phyloP scores from a whole-genome alignment of 805 yeast species.

The Wickerhamiella lipophila region DNA sequence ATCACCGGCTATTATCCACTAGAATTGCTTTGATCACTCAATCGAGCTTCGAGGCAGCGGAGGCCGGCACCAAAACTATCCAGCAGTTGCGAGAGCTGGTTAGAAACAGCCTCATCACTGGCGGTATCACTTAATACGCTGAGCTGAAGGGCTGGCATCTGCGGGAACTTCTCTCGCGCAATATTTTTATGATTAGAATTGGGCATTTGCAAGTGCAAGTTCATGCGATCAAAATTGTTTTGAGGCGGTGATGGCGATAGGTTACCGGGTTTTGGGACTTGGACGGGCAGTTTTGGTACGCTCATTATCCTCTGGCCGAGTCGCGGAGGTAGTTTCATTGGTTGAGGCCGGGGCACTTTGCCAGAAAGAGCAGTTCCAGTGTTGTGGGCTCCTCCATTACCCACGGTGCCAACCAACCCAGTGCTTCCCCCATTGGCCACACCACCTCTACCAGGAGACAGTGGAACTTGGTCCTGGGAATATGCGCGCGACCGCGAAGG shows the following conservation, averaged over 20 bases:
- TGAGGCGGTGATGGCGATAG: conserved; percentile 1
- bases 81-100: conserved; percentile 27
- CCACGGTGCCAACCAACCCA: not conserved
- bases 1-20: not conserved
- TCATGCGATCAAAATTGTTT: conserved; percentile 6
- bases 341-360: not conserved
- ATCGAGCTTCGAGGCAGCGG: conserved; percentile 9
- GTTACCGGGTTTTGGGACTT: not conserved
- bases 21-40: not conserved
- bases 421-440: not conserved
- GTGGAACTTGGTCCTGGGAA: conserved; percentile 16
- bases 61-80: conserved; percentile 23
- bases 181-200: not conserved
- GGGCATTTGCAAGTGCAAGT: not conserved
- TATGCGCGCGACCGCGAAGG: conserved; percentile 25
- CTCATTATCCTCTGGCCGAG: conserved; percentile 3
- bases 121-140: conserved; percentile 30
- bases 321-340: conserved; percentile 12
- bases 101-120: conserved; percentile 25
- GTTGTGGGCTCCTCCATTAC: conserved; percentile 7
- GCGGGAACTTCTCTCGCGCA: conserved; percentile 19
- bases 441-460: not conserved
- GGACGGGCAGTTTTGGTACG: conserved; percentile 3
- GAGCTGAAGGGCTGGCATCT: conserved; percentile 28
- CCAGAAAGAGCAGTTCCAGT: conserved; percentile 14